Evolutionary conservation across 768 basidiomycete genomes (phyloP).

Genomic region (Trametes gibbosa): DNA sequence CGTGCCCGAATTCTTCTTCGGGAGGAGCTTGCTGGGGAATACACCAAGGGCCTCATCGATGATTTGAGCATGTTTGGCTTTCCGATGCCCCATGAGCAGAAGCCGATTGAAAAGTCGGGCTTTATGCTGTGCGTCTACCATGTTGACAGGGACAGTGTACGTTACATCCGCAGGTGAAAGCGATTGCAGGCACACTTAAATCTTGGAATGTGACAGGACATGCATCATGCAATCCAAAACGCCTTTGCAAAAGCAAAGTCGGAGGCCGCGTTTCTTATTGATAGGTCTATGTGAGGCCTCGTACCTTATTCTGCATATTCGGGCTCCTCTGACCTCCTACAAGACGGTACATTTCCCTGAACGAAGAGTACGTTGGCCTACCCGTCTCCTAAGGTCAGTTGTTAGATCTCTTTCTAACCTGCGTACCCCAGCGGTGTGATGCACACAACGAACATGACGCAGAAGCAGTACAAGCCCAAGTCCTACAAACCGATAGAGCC

Average conservation of each 20-base stretch:
- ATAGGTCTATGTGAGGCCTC: constrained; percentile 16
- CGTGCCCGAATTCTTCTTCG: constrained; percentile 15
- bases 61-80: constrained; percentile 12
- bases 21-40: constrained; percentile 14
- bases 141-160: constrained; percentile 14
- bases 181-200: too few relatives aligned
- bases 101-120: constrained; percentile 16
- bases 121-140: constrained; percentile 18
- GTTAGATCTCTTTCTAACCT: not conserved
- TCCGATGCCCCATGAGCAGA: constrained; percentile 16
- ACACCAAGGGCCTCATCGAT: constrained; percentile 18
- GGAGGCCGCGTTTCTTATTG: constrained; percentile 2
- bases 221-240: constrained; percentile 10
- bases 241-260: constrained; percentile 12
- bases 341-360: constrained; percentile 17
- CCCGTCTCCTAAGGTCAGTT: constrained; percentile 18
- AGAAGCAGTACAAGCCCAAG: constrained; percentile 18
- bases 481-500: constrained; percentile 9
- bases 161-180: not conserved
- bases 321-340: not conserved
- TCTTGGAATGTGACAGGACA: too few relatives aligned
- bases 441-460: constrained; percentile 12
- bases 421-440: constrained; percentile 9
- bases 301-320: not conserved
- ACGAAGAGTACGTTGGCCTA: constrained; percentile 20